phyloP scores from a whole-genome alignment of 1,139 yeast species.

The Scheffersomyces quercinus region DNA sequence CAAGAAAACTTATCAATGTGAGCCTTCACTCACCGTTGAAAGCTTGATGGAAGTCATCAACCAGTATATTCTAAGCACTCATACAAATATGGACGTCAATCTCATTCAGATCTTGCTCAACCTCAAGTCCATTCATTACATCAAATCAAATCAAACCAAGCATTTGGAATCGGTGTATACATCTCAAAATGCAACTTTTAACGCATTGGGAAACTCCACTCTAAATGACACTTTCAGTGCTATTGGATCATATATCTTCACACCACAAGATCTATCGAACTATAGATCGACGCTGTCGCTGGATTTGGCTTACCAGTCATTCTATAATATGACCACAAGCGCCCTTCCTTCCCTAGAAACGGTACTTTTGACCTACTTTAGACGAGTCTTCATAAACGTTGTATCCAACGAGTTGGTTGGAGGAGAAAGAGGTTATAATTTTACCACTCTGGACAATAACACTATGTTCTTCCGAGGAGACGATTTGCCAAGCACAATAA shows the following conservation, averaged over 20 bases:
- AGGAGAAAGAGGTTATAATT: slow-evolving; percentile 18
- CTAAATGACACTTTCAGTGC: slow-evolving; percentile 24
- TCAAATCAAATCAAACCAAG: slow-evolving; percentile 1
- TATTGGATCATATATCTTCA: slow-evolving; percentile 23
- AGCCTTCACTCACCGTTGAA: slow-evolving; percentile 43
- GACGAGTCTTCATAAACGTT: slow-evolving; percentile 43
- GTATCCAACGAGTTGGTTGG: slow-evolving; percentile 25
- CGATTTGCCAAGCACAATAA: slow-evolving; percentile 7
- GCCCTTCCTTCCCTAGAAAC: slow-evolving; percentile 8
- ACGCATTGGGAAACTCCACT: slow-evolving; percentile 28
- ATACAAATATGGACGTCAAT: slow-evolving; percentile 57
- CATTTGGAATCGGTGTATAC: slow-evolving; percentile 1
- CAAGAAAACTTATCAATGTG: slow-evolving; percentile 33
- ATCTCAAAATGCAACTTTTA: slow-evolving; percentile 2
- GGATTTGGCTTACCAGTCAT: background rate
- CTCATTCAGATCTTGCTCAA: slow-evolving; percentile 55
- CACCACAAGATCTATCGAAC: slow-evolving; percentile 24
- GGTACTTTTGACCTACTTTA: slow-evolving; percentile 35
- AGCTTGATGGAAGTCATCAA: slow-evolving; percentile 36
- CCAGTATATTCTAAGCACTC: slow-evolving; percentile 46
- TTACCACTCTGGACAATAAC: slow-evolving; percentile 20
- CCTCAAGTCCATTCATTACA: slow-evolving; percentile 27
- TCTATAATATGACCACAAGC: slow-evolving; percentile 5
- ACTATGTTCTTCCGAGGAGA: slow-evolving; percentile 19
- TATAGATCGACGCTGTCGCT: background rate